A percentile compares a stretch with the other conserved stretches of the same genome.
Evolutionary conservation across 1,284 basidiomycete genomes (phyloP).

Genomic region (Coniophora puteana): DNA sequence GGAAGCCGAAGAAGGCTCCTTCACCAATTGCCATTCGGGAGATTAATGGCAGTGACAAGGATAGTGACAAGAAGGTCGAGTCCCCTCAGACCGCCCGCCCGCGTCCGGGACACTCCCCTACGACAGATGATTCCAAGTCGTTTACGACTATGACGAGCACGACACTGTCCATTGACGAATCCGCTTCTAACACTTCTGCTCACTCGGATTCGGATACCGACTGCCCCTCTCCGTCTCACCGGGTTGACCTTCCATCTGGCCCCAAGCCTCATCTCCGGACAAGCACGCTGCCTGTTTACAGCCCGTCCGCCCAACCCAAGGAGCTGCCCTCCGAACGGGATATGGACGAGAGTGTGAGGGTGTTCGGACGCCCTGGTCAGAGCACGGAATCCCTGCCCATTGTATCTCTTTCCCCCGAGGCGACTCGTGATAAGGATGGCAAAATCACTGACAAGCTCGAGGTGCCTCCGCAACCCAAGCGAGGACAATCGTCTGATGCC

Average conservation of each 20-base stretch:
- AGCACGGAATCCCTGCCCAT: slow-evolving; percentile 27
- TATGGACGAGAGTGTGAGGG: slow-evolving; percentile 26
- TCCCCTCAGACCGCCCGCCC: no score
- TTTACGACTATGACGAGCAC: slow-evolving; percentile 27
- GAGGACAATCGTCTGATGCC: no score
- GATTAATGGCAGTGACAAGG: no score
- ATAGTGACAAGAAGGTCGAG: not conserved
- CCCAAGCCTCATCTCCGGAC: slow-evolving; percentile 18
- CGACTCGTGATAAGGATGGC: no score
- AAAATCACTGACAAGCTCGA: no score
- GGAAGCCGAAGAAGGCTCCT: no score
- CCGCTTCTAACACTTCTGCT: slow-evolving; percentile 2
- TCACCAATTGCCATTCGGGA: no score
- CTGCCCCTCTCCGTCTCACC: slow-evolving; percentile 15
- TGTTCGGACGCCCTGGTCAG: slow-evolving; percentile 22
- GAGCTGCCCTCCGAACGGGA: slow-evolving; percentile 11
- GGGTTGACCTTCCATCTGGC: slow-evolving; percentile 15
- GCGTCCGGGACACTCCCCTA: no score
- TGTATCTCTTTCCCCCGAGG: no score
- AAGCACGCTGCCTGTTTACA: slow-evolving; percentile 19
- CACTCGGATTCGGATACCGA: not conserved
- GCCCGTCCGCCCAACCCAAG: not conserved
- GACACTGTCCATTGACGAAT: slow-evolving; percentile 3
- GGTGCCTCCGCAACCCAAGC: no score
- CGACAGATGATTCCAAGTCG: slow-evolving; percentile 24